phyloP scores from a whole-genome alignment of 2,329 filamentous ascomycete genomes.

The Fusarium keratoplasticum region DNA sequence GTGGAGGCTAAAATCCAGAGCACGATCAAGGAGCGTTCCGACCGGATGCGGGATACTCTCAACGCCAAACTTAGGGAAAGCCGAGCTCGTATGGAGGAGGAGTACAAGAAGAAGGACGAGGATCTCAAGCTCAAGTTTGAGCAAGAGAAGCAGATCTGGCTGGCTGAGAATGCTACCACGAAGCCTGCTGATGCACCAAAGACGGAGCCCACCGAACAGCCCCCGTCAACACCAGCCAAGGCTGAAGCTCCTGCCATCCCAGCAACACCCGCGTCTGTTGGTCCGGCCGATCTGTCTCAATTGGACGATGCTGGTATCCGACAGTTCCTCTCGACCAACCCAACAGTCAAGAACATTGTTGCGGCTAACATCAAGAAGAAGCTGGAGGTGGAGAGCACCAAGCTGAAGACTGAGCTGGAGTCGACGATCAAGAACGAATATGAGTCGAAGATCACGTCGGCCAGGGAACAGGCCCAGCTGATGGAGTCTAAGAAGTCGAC shows the following conservation, averaged over 20 bases:
- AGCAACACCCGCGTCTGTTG: constrained; percentile 51
- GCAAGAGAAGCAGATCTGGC: constrained; percentile 72
- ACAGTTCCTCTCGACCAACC: constrained; percentile 67
- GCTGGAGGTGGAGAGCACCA: constrained; percentile 73
- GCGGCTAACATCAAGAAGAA: constrained; percentile 76
- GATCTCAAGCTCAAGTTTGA: constrained; percentile 68
- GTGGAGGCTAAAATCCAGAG: constrained; percentile 71
- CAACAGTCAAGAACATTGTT: constrained; percentile 69
- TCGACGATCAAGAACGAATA: constrained; percentile 63
- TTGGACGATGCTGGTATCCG: constrained; percentile 68
- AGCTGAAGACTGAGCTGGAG: constrained; percentile 65
- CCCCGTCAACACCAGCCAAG: constrained; percentile 55
- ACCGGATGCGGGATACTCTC: constrained; percentile 75
- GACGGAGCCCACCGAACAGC: constrained; percentile 30
- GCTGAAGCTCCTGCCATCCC: constrained; percentile 48
- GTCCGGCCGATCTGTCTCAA: constrained; percentile 57
- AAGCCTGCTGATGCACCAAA: constrained; percentile 37
- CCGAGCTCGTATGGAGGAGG: constrained; percentile 62
- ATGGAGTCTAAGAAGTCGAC: constrained; percentile 81
- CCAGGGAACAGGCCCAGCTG: constrained; percentile 73
- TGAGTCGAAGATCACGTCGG: constrained; percentile 65
- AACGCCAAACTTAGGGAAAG: constrained; percentile 79
- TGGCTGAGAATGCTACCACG: constrained; percentile 61
- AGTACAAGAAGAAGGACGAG: constrained; percentile 65
- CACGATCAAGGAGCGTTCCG: constrained; percentile 73